Base-by-base conservation (phyloP, 495 filamentous ascomycete genomes). In the Penicillium atrosanguineum region DNA sequence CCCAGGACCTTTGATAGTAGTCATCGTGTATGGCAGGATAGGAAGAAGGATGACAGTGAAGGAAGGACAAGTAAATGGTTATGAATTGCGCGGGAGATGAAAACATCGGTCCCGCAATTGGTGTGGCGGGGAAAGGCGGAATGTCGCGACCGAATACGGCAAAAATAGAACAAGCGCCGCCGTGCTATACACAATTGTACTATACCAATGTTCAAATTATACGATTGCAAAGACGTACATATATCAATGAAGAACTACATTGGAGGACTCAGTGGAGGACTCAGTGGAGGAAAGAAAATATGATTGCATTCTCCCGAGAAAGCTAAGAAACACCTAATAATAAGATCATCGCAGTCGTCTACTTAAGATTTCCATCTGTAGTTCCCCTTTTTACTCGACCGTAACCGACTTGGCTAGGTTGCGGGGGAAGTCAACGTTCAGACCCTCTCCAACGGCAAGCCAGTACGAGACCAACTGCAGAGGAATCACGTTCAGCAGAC, bases 401-500 rank as follows among this genome's bases (percentile, higher is more conserved):
- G 94, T 98, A 48, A 98, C 94, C 52, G 92, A 96, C 85, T 98
- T 98, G 66, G 94, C 94, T 68, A 98, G 75, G 76, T 98, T 98
- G 59, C 94, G 85, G 34, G 94, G 95, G 82, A 97, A 96, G 68
- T 97, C 93, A 48, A 97, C 93, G 65, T 97, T 97, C 52, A 97
- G 79, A 39, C 94, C 94, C 76, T 96, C 94, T 59, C 83, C 87
- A 50, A 98, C 93, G 40, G 94, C 94, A 51, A 98, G 84, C 95
- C 95, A 97, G 79, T 98, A 98, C 21, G 94, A 88, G 70, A 98
- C 95, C 57, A 98, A 80, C 77, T 98, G 94, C 60, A 98, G 81
- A 14, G 94, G 94, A 67, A 98, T 96, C 61, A 98, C 95, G 69
- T 97, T 98, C 50, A 97, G 80, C 61, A 98, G 84, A 62, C 94